A percentile compares a stretch with the other conserved stretches of the same genome.
Evolutionary conservation across 225 moss, liverwort and hornwort species (phyloP).

Genomic region (Pseudoscleropodium purum): DNA sequence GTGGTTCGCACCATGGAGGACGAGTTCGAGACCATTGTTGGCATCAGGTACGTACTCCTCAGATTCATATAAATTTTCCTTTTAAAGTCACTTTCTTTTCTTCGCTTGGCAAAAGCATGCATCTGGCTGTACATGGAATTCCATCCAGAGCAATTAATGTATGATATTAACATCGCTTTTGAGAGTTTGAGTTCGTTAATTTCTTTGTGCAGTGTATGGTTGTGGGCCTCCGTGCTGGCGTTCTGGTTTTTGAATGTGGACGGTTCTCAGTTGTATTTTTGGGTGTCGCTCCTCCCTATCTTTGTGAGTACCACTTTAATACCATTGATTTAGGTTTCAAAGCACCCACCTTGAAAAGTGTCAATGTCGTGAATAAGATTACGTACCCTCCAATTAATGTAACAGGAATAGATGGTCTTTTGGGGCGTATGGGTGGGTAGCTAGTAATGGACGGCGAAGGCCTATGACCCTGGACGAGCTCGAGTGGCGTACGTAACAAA

Average conservation of each 20-base stretch:
- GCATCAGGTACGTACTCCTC: conserved; percentile 59
- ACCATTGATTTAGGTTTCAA: too few species aligned
- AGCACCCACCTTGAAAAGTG: not conserved
- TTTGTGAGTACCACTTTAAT: not conserved
- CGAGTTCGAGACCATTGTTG: conserved; percentile 67
- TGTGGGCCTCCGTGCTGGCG: conserved; percentile 20
- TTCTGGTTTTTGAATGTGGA: conserved; percentile 36
- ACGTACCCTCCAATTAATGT: not conserved
- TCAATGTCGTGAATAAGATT: not conserved
- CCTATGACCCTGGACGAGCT: too few species aligned
- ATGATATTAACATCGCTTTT: not conserved
- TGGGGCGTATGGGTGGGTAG: not conserved
- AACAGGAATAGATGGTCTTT: not conserved
- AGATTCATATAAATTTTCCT: not conserved
- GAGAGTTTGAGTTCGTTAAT: not conserved
- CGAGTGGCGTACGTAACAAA: not conserved
- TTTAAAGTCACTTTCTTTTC: not conserved
- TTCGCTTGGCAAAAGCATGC: not conserved
- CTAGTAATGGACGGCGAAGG: too few species aligned
- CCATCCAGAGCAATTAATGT: not conserved
- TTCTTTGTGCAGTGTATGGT: conserved; percentile 18
- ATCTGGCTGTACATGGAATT: not conserved
- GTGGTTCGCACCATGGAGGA: conserved; percentile 81
- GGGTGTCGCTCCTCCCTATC: conserved; percentile 19
- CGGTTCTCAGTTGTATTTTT: conserved; percentile 19